Conservation (phyloP, 345 rosid species). For the Syzygium aromaticum region DNA sequence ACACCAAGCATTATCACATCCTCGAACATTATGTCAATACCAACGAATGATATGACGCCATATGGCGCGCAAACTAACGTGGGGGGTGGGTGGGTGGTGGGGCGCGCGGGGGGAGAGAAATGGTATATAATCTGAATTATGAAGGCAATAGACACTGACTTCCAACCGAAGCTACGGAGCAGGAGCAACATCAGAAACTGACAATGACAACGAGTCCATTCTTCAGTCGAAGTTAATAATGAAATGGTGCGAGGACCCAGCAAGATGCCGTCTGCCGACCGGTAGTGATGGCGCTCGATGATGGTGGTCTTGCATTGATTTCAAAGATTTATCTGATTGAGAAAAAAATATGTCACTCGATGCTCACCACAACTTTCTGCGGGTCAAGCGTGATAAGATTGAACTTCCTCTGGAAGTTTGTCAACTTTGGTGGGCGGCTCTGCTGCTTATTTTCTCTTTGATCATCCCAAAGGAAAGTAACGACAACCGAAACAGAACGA, state of each 20-base stretch:
- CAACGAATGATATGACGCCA: neutral
- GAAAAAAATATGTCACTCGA: neutral
- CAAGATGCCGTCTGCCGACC: too few species aligned
- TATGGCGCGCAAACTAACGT: neutral
- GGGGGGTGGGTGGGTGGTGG: too few species aligned
- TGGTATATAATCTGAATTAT: neutral
- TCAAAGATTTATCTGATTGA: neutral
- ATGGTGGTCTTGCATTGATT: neutral
- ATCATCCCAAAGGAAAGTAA: too few species aligned
- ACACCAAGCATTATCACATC: neutral
- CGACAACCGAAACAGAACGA: too few species aligned
- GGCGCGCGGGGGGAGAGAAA: neutral
- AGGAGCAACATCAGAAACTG: neutral
- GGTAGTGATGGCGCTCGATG: too few species aligned
- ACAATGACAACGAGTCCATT: too few species aligned
- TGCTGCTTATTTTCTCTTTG: neutral
- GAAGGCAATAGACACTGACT: neutral
- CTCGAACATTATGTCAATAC: neutral
- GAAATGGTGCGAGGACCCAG: too few species aligned
- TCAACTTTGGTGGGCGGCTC: neutral
- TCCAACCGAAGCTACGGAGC: neutral
- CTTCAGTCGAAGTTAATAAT: too few species aligned
- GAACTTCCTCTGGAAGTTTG: neutral
- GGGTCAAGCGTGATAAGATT: neutral
- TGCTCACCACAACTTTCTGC: neutral